Conservation (phyloP, 202 grass and related monocot species). For the Elaeis oleifera region DNA sequence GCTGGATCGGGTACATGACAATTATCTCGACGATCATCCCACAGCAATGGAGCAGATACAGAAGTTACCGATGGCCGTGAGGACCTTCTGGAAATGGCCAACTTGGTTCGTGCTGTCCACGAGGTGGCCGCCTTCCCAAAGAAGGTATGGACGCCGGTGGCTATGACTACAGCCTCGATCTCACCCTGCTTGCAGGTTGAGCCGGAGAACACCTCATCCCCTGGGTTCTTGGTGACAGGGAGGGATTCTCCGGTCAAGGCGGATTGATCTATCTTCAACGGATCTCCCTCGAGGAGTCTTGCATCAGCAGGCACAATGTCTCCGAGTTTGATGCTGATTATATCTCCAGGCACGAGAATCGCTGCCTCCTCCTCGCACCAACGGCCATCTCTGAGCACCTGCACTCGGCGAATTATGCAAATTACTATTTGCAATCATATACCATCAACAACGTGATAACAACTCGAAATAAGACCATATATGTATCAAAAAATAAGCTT, state of each 20-base stretch:
- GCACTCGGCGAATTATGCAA: neutral
- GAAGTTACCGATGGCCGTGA: conserved; percentile 9
- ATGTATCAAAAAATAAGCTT: neutral
- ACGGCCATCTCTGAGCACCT: conserved; percentile 1
- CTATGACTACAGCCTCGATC: conserved; percentile 23
- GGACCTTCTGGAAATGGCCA: conserved; percentile 5
- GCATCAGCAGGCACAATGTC: conserved; percentile 24
- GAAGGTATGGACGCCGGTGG: conserved; percentile 27
- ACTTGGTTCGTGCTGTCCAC: conserved; percentile 27
- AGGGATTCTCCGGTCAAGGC: conserved; percentile 20
- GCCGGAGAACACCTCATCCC: conserved; percentile 23
- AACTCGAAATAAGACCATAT: no score
- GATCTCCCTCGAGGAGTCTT: conserved; percentile 16
- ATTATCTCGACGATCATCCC: neutral
- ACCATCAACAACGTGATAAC: neutral
- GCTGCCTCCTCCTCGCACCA: conserved; percentile 12
- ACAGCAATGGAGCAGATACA: conserved; percentile 7
- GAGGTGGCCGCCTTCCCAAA: conserved; percentile 22
- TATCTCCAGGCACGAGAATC: conserved; percentile 20
- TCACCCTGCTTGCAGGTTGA: conserved; percentile 27
- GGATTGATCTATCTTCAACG: conserved; percentile 18
- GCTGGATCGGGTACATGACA: no score
- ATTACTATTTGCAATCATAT: neutral
- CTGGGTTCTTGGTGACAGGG: conserved; percentile 15
- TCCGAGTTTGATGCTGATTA: conserved; percentile 24